Percentiles rank a stretch among this genome's conserved stretches.
These are phyloP conservation scores for Domatiomyces globalis DNA, from an alignment of 2,329 filamentous ascomycete genomes.

Conservation along the genomic window DNA sequence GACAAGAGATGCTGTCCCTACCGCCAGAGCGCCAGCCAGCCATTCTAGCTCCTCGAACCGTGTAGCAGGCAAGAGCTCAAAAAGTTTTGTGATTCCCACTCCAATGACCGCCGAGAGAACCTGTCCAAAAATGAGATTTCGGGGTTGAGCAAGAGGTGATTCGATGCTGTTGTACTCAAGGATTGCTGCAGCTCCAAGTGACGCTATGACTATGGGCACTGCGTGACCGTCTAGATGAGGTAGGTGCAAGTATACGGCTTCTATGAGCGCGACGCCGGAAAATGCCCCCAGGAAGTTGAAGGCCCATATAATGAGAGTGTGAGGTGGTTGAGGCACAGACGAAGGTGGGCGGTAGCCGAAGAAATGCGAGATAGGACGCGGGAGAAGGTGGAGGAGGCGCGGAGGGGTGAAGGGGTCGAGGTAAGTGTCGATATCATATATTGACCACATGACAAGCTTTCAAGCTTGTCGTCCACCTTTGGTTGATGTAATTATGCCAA, in stretches of 20 bases:
- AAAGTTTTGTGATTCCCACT: slow-evolving; percentile 50
- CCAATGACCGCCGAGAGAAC: slow-evolving; percentile 48
- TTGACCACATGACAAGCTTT: not conserved
- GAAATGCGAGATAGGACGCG: slow-evolving; percentile 52
- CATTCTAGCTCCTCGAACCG: slow-evolving; percentile 42
- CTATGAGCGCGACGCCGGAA: slow-evolving; percentile 44
- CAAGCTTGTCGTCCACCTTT: no score
- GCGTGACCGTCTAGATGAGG: slow-evolving; percentile 39
- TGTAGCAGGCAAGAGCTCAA: slow-evolving; percentile 33
- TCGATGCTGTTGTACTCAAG: slow-evolving; percentile 59
- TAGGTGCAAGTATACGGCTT: slow-evolving; percentile 42
- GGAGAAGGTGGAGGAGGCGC: slow-evolving; percentile 45
- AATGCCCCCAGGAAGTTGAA: slow-evolving; percentile 56
- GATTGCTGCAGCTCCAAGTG: slow-evolving; percentile 63
- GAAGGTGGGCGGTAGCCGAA: slow-evolving; percentile 43
- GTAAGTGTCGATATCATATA: slow-evolving; percentile 62
- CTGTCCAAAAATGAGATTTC: slow-evolving; percentile 56
- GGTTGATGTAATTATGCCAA: no score
- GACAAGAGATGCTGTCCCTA: slow-evolving; percentile 45
- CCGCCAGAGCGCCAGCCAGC: slow-evolving; percentile 51
- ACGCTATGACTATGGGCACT: slow-evolving; percentile 51
- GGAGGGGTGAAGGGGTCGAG: slow-evolving; percentile 59
- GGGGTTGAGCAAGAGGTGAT: slow-evolving; percentile 58
- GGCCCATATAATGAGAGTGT: slow-evolving; percentile 44
- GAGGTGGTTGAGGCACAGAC: slow-evolving; percentile 23